Evolutionary conservation across 2,329 filamentous ascomycete genomes (phyloP).

Genomic region (Rachicladosporium sp.): DNA sequence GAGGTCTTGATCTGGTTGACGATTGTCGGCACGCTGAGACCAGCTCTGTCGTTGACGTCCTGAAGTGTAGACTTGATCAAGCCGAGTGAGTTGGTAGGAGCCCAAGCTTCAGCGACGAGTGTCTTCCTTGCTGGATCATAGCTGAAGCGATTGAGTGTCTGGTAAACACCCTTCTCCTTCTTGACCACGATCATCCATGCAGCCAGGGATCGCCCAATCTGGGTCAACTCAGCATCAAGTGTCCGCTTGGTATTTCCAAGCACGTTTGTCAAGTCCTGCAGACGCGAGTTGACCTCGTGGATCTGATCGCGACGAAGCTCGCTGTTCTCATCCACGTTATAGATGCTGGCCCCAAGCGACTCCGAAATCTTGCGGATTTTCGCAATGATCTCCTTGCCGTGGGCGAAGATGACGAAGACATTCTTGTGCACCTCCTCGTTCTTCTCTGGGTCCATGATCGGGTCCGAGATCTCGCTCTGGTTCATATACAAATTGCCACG

Average conservation of each 20-base stretch:
- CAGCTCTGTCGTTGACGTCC: conserved; percentile 91
- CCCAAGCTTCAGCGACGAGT: conserved; percentile 95
- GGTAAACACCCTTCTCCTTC: conserved; percentile 98
- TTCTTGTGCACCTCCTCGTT: conserved; percentile 94
- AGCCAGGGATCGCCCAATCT: conserved; percentile 82
- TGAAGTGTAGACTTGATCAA: conserved; percentile 87
- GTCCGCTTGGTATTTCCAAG: conserved; percentile 90
- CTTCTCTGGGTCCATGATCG: conserved; percentile 78
- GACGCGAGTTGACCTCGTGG: conserved; percentile 87
- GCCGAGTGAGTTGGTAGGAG: conserved; percentile 78
- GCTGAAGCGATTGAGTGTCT: conserved; percentile 89
- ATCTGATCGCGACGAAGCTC: conserved; percentile 92
- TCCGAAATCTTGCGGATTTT: conserved; percentile 99
- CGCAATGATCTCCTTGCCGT: conserved; percentile 93
- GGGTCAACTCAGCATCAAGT: conserved; percentile 79
- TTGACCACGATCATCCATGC: conserved; percentile 97
- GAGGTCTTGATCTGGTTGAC: conserved; percentile 96
- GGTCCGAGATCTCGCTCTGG: conserved; percentile 93
- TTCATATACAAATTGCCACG: conserved; percentile 99
- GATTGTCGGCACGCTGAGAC: conserved; percentile 92
- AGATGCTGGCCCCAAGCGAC: conserved; percentile 88
- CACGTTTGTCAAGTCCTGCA: conserved; percentile 84
- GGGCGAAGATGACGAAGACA: conserved; percentile 97
- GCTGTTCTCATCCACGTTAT: conserved; percentile 94
- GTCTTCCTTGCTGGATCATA: conserved; percentile 94